phyloP scores from a whole-genome alignment of 495 filamentous ascomycete species.

The Hypoxylon cercidicola region DNA sequence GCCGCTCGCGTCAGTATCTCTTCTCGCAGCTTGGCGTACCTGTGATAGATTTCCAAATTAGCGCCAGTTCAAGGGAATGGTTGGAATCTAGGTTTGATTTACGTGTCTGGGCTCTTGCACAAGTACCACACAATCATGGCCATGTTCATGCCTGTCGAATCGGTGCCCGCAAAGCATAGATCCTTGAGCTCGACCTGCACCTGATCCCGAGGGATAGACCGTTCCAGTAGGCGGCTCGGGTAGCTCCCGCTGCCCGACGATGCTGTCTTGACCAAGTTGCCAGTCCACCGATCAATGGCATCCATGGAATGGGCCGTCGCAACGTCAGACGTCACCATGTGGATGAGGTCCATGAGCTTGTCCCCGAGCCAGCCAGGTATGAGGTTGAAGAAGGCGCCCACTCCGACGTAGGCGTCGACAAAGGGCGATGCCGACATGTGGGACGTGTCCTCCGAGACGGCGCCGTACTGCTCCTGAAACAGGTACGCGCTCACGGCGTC shows the following conservation, averaged over 20 bases:
- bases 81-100: conserved; percentile 12
- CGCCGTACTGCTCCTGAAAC: conserved; percentile 58
- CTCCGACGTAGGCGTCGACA: conserved; percentile 60
- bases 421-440: conserved; percentile 52
- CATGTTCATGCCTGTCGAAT: conserved; percentile 45
- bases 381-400: conserved; percentile 60
- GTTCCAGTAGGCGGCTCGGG: conserved; percentile 56
- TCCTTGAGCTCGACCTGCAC: conserved; percentile 58
- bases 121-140: conserved; percentile 30
- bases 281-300: conserved; percentile 53
- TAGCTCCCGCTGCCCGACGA: conserved; percentile 50
- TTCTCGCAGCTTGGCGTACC: conserved; percentile 9
- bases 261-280: conserved; percentile 44
- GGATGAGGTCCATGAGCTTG: conserved; percentile 45
- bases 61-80: conserved; percentile 1
- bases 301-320: conserved; percentile 45
- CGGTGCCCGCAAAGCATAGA: conserved; percentile 56
- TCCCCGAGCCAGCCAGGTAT: conserved; percentile 51
- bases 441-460: conserved; percentile 45
- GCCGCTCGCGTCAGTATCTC: conserved; percentile 3
- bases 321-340: conserved; percentile 42
- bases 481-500: conserved; percentile 60
- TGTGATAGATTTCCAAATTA: conserved; percentile 1
- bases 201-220: conserved; percentile 53
- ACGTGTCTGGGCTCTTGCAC: conserved; percentile 4